Evolutionary conservation across 1,284 basidiomycete genomes (phyloP).

Genomic region (Ustilago shanxiensis): DNA sequence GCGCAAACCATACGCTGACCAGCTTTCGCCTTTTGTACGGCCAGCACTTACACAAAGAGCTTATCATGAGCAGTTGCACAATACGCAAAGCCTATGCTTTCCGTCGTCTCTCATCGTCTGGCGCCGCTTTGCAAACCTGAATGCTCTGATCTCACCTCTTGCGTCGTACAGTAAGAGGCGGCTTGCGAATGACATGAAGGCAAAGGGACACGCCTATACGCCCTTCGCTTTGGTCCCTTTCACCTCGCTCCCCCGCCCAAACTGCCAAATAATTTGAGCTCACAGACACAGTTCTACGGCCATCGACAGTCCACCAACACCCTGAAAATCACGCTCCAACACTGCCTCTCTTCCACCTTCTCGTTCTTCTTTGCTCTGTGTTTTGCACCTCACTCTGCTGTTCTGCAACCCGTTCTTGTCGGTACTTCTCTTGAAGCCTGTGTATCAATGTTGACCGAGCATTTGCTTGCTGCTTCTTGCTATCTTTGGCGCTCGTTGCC

Average conservation of each 20-base stretch:
- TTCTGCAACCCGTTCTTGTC: background rate
- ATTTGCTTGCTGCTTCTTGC: slow-evolving; percentile 4
- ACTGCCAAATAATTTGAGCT: background rate
- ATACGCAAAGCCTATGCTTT: background rate
- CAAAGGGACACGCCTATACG: background rate
- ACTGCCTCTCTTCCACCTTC: background rate
- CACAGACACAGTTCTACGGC: background rate
- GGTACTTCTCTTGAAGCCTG: background rate
- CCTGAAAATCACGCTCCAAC: slow-evolving; percentile 5
- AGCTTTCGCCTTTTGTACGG: too few species aligned
- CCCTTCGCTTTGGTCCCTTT: too few species aligned
- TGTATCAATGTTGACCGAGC: background rate
- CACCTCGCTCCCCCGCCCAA: too few species aligned
- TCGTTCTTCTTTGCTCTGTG: background rate
- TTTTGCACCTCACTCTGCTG: background rate
- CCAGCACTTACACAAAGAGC: too few species aligned
- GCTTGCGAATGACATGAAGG: background rate
- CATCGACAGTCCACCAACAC: background rate
- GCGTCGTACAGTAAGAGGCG: background rate
- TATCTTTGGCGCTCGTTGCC: slow-evolving; percentile 12
- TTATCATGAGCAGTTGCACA: too few species aligned
- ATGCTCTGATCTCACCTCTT: background rate
- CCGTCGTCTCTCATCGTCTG: background rate
- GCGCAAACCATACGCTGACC: background rate
- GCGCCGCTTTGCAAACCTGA: background rate